A percentile compares a stretch with the other conserved stretches of the same genome.
Conservation (phyloP, 1,284 basidiomycete genomes). For the Farysia itapuensis region DNA sequence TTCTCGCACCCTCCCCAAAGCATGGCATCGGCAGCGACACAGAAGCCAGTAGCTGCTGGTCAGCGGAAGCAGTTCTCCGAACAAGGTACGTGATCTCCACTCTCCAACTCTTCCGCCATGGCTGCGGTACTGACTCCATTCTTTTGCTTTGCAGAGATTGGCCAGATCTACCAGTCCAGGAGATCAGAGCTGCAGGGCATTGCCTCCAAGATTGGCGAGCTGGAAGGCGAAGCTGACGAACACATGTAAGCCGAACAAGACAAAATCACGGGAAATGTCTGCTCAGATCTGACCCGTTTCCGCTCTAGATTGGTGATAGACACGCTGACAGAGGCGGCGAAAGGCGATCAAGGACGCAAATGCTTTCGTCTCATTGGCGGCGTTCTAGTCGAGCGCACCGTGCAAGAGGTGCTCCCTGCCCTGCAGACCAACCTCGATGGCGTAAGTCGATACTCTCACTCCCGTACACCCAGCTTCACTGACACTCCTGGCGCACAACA, state of each 20-base stretch:
- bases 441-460: conserved; percentile 30
- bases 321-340: conserved; percentile 69
- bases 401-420: conserved; percentile 89
- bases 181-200: conserved; percentile 54
- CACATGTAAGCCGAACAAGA: conserved; percentile 55
- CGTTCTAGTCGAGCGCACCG: conserved; percentile 90
- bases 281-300: too few species aligned
- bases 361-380: conserved; percentile 97
- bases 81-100: conserved; percentile 11
- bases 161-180: conserved; percentile 42
- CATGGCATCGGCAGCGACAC: conserved; percentile 25
- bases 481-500: not conserved
- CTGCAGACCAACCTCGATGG: conserved; percentile 54
- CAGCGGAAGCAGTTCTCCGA: conserved; percentile 31
- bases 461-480: not conserved
- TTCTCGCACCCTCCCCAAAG: not conserved
- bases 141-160: conserved; percentile 29
- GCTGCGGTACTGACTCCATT: not conserved
- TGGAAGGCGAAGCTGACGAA: conserved; percentile 57
- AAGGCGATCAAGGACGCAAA: conserved; percentile 79
- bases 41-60: conserved; percentile 8
- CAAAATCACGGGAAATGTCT: too few species aligned
- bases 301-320: conserved; percentile 86
- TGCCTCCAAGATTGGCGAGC: conserved; percentile 56
- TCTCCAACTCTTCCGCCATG: not conserved